These are phyloP conservation scores for Aegilops bicornis DNA, from an alignment of 176 grass and related monocot genomes.

Conservation along the genomic window DNA sequence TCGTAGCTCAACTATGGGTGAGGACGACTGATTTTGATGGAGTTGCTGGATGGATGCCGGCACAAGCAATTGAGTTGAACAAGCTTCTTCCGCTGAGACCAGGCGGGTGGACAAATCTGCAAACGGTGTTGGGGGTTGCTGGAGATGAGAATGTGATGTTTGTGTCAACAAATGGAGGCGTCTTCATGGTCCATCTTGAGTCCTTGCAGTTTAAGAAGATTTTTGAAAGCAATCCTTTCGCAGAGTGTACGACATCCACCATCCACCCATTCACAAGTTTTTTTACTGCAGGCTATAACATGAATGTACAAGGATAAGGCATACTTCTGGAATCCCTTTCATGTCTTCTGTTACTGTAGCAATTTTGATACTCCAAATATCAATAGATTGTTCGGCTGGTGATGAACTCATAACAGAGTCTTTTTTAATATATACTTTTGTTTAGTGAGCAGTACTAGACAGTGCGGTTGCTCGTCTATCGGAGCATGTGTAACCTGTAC, in stretches of 20 bases:
- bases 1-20: neutral
- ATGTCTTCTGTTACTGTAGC: neutral
- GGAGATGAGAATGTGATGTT: slow-evolving; percentile 18
- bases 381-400: neutral
- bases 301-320: neutral
- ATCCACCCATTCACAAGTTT: slow-evolving; percentile 7
- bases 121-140: neutral
- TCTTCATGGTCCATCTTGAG: slow-evolving; percentile 30
- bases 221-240: neutral
- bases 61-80: neutral
- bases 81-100: neutral
- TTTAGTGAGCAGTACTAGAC: neutral
- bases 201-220: slow-evolving; percentile 7
- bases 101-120: neutral
- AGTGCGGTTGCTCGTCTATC: neutral
- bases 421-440: neutral
- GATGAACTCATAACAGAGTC: neutral
- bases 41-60: neutral
- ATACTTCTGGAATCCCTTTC: neutral
- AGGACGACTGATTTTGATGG: neutral
- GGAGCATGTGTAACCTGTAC: neutral
- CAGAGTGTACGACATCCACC: neutral
- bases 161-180: neutral
- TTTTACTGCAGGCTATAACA: too few species aligned
- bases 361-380: neutral